Evolutionary conservation across 768 basidiomycete genomes (phyloP).

Genomic region (Rhizopogon vesiculosus): DNA sequence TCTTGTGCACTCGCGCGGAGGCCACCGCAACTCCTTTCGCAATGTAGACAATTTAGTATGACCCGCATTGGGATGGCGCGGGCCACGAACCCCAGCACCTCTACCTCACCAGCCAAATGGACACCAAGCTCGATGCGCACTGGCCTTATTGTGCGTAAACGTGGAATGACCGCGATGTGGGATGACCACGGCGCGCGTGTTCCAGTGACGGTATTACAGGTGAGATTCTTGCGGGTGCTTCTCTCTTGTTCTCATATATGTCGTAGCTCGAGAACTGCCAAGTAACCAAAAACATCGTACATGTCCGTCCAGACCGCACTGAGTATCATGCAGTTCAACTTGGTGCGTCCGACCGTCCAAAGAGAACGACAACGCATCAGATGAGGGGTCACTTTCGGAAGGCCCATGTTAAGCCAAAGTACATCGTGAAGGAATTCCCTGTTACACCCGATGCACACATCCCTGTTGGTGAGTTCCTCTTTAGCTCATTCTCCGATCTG

Average conservation of each 20-base stretch:
- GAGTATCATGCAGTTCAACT: constrained; percentile 93
- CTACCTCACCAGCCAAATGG: constrained; percentile 56
- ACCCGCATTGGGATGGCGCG: constrained; percentile 31
- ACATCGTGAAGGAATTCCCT: constrained; percentile 81
- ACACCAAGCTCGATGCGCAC: constrained; percentile 81
- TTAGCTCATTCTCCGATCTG: not conserved
- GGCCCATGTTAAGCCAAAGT: constrained; percentile 79
- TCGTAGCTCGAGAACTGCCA: constrained; percentile 81
- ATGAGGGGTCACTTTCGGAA: constrained; percentile 90
- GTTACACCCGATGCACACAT: constrained; percentile 88
- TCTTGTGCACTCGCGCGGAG: constrained; percentile 42
- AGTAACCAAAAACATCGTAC: constrained; percentile 75
- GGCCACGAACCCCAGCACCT: constrained; percentile 11
- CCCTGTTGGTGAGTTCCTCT: constrained; percentile 64
- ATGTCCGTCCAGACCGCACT: constrained; percentile 57
- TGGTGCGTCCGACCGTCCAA: constrained; percentile 71
- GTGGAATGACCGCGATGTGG: constrained; percentile 95
- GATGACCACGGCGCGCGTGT: constrained; percentile 82
- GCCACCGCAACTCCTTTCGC: constrained; percentile 26
- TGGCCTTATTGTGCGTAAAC: constrained; percentile 90
- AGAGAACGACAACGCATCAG: constrained; percentile 68
- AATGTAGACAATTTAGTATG: constrained; percentile 39
- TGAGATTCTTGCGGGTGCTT: constrained; percentile 27
- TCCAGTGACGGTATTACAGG: constrained; percentile 95
- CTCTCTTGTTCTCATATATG: constrained; percentile 7